Evolutionary conservation across 139 green algal species (phyloP), one percentile per base, ranked within the genome.

Genomic region (Coccomyxa sp.): DNA sequence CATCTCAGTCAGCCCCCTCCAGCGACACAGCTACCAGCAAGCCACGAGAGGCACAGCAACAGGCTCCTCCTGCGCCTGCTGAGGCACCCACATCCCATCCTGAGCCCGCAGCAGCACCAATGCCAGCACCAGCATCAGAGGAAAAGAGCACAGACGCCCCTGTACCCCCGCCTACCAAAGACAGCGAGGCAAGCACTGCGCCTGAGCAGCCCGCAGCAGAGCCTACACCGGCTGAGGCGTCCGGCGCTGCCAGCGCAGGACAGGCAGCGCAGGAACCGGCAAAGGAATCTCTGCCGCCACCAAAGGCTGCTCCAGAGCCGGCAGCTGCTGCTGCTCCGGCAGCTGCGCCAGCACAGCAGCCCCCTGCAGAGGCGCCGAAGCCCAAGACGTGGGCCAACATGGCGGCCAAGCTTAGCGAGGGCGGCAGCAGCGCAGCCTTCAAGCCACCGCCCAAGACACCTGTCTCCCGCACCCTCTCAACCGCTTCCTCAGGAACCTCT

Each of bases 301-400:
- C 50, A 6, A 64, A 22, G 18, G 22, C 27, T 18, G 18, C 50
- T 64, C 50, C 50, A 64, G 50, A 18, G 50, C 50, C 50, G 71
- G 39, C 64, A 39, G 58, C 74, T 71, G 76, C 44, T 64, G 31
- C 77, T 37, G 64, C 55, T 79, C 68, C 70, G 0, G 24, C 14
- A 50, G 37, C 36, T 38, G 40, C 39, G 35, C 54, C 76, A 73
- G 77, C 55, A 35, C 68, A 74, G n/a, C 73, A 39, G 24, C 64
- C 80, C n/a, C 39, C 78, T 81, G 38, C 12, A 77, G 27, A 72
- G 58, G 7, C 64, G 39, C 68, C 76, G 55, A 31, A 78, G 73
- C 68, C 74, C 36, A 55, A n/a, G 18, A 14, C 71, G 12, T 55
- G 38, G 37, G 71, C 71, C 14, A 24, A 36, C 10, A 44, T n/a